Percentiles rank a stretch among this genome's conserved stretches.
Evolutionary conservation across 2,329 filamentous ascomycete species (phyloP).

Genomic region (Sordariomycetes sp.): DNA sequence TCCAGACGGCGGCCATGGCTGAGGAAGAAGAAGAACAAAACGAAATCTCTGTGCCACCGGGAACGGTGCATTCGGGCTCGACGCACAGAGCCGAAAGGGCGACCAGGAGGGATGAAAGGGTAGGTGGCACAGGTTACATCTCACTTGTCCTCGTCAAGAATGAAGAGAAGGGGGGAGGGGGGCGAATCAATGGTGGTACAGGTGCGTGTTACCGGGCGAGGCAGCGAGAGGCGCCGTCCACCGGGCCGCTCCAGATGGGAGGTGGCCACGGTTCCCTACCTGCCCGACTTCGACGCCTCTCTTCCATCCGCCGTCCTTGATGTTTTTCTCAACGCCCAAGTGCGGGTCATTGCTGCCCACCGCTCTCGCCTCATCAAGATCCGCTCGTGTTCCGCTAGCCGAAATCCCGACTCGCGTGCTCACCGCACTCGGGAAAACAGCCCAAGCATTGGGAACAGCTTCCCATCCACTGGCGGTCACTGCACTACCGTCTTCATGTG

Average conservation of each 20-base stretch:
- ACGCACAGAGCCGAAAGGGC: not conserved
- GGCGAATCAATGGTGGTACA: not conserved
- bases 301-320: not conserved
- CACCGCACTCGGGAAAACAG: too few relatives aligned
- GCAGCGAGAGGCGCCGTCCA: not conserved
- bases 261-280: not conserved
- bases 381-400: not conserved
- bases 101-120: not conserved
- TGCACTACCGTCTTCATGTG: not conserved
- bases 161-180: not conserved
- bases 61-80: not conserved
- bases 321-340: not conserved
- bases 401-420: too few relatives aligned
- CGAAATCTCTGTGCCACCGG: not conserved
- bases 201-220: not conserved
- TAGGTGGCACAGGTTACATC: not conserved
- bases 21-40: too few relatives aligned
- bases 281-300: not conserved
- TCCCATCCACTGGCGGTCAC: not conserved
- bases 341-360: not conserved
- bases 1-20: slow-evolving; percentile 2
- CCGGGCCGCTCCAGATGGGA: not conserved
- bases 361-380: not conserved
- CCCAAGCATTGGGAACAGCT: too few relatives aligned
- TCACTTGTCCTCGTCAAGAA: not conserved